Conservation (phyloP, 2,329 filamentous ascomycete genomes). For the Drechslera avenae region DNA sequence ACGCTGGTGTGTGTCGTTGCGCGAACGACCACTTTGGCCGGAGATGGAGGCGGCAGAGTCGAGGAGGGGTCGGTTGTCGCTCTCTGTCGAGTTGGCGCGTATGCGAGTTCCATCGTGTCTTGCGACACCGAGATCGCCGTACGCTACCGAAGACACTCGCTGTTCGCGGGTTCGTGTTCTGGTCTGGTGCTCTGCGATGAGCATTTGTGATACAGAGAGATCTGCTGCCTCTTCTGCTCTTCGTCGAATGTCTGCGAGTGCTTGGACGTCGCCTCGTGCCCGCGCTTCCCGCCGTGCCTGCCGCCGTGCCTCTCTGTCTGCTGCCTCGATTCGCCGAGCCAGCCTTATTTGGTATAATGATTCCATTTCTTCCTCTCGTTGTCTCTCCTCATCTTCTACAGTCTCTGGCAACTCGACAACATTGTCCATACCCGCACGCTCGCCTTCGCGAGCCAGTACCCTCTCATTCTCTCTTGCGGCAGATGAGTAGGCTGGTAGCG, state of each 20-base stretch:
- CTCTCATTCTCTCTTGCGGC: constrained; percentile 76
- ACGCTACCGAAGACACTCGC: constrained; percentile 75
- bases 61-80: constrained; percentile 72
- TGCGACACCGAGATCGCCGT: constrained; percentile 76
- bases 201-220: constrained; percentile 49
- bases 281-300: constrained; percentile 73
- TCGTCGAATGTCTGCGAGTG: constrained; percentile 65
- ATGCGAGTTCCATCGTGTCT: constrained; percentile 78
- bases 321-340: constrained; percentile 73
- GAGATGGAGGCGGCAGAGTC: constrained; percentile 72
- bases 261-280: constrained; percentile 69
- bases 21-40: constrained; percentile 33
- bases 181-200: constrained; percentile 63
- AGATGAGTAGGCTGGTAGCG: constrained; percentile 81
- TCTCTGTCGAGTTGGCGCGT: constrained; percentile 73
- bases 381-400: constrained; percentile 74
- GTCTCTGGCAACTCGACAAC: constrained; percentile 86
- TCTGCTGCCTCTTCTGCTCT: constrained; percentile 53
- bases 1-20: constrained; percentile 46
- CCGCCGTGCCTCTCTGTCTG: constrained; percentile 78
- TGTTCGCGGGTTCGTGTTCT: constrained; percentile 64
- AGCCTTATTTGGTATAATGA: constrained; percentile 86
- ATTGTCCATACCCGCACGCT: constrained; percentile 87
- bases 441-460: constrained; percentile 85
- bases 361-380: constrained; percentile 91